Base-by-base conservation (phyloP, 305 asterid species). In the Ajuga reptans region DNA sequence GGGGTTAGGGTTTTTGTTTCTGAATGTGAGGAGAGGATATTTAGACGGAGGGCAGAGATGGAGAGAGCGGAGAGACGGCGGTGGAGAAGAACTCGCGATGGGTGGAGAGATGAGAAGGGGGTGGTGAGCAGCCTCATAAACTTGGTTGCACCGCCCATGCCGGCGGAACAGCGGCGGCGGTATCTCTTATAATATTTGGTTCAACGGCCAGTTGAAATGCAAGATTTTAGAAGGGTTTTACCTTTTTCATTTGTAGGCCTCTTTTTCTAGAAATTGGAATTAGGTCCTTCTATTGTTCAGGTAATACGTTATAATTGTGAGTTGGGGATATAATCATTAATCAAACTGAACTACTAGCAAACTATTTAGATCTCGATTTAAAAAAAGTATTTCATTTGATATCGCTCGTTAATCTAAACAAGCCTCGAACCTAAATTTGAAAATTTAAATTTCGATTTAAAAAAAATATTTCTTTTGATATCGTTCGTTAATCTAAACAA, bases 61-160 rank as follows among this genome's bases (percentile, higher is more conserved):
- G 82, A 18, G 72, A 72, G 37, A 6, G 79, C 61, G 68, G 82
- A 75, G 64, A 79, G 31, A 60, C 82, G 79, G 68, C 88, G 86
- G 72, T 60, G 80, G 37, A 80, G 76, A 73, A 69, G 71, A 71
- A 70, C 57, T 46, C 65, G 31, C 62, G 87, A 73, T 58, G 89
- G 79, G 14, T 85, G 86, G 66, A 81, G 49, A 36, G 86, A 80
- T 41, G 86, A 85, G 64, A 81, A 74, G 4, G 97, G 89, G 56
- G 81, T 58, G 59, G 84, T 67, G 16, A 91, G 79, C 65, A 87
- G 86, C 62, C 84, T 68, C 66, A 84, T 71, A 64, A 89, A 80
- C 83, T 87, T 83, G 68, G 85, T 80, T 16, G 90, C 89, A 85
- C 92, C 89, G 79, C 87, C 81, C 92, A 85, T 87, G 49, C 15